Conservation (phyloP, 345 rosid genomes). For the Hypericum androsaemum region DNA sequence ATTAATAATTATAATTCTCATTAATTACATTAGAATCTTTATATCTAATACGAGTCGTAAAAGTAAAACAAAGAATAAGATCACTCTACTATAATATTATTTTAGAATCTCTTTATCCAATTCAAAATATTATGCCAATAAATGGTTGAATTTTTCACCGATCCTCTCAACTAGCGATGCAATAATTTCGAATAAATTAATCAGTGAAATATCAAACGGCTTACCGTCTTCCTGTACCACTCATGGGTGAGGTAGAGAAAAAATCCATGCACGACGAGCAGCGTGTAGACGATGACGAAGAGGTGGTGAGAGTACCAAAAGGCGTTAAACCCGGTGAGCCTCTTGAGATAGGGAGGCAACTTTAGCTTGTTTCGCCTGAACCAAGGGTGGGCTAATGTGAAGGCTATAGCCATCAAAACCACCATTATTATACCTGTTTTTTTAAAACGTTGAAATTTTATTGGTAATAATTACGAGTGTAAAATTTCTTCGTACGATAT, state of each 20-base stretch:
- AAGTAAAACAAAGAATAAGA: too few species aligned
- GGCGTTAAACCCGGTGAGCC: conserved; percentile 75
- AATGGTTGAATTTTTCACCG: too few species aligned
- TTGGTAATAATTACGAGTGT: too few species aligned
- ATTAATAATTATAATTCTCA: neutral
- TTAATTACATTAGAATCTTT: too few species aligned
- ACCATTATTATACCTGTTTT: conserved; percentile 57
- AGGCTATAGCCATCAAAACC: conserved; percentile 63
- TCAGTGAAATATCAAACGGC: neutral
- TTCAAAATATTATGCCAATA: neutral
- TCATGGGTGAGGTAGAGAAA: conserved; percentile 46
- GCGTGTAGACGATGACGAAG: conserved; percentile 55
- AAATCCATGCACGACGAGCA: conserved; percentile 59
- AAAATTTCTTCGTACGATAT: too few species aligned
- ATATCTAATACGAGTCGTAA: too few species aligned
- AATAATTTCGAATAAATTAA: too few species aligned
- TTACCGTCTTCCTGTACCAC: conserved; percentile 63
- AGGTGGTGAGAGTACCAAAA: conserved; percentile 86
- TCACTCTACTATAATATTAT: too few species aligned
- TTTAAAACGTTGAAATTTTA: too few species aligned
- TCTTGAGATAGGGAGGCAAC: conserved; percentile 50
- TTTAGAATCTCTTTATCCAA: too few species aligned
- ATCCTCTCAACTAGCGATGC: too few species aligned
- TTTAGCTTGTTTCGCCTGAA: conserved; percentile 50
- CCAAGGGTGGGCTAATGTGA: conserved; percentile 67